Evolutionary conservation across 257 asterid species (phyloP), one percentile per base, ranked within the genome.

Genomic region (Linderniella brevidens): DNA sequence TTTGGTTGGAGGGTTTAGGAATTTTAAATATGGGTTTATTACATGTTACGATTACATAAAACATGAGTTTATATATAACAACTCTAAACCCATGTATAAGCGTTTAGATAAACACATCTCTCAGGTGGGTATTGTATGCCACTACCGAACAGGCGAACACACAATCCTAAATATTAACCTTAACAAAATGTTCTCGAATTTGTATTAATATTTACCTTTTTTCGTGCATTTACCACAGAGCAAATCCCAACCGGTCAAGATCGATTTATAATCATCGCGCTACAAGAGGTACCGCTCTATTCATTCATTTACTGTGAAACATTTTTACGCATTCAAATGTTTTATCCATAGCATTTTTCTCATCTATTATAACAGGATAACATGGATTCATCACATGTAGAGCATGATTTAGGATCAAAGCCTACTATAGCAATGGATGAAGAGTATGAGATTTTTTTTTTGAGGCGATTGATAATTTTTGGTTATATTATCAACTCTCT

Each of bases 221-320:
- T 19, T 35, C 25, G 55, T 36, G 36, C 41, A 25, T 64, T 54
- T 56, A 37, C 45, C 54, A 54, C 80, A 90, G 98, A 90, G 48
- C 94, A 80, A 76, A 53, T 69, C 65, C 83, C 87, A 1, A 67
- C 72, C 13, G 93, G 70, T 13, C 59, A 51, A 36, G 86, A 86
- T 70, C 86, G 73, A 16, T 76, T 70, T 47, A 64, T 74, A 25
- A 56, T 64, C 29, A 68, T 79, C 61, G 35, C 46, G 19, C 35
- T 71, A 55, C 64, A 66, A 16, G 79, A 74, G 92, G 95, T 88
- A 55, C 35, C 25, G 35, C 39, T n/a, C 8, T 42, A 11, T 8
- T 41, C 46, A n/a, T n/a, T n/a, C n/a, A n/a, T 59, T 19, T 20
- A 37, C 39, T 17, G 37, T 48, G 7, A 47, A 41, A 48, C 14